Evolutionary conservation across 1,139 yeast genomes (phyloP).

Genomic region (Saccharomyces pastorianus): DNA sequence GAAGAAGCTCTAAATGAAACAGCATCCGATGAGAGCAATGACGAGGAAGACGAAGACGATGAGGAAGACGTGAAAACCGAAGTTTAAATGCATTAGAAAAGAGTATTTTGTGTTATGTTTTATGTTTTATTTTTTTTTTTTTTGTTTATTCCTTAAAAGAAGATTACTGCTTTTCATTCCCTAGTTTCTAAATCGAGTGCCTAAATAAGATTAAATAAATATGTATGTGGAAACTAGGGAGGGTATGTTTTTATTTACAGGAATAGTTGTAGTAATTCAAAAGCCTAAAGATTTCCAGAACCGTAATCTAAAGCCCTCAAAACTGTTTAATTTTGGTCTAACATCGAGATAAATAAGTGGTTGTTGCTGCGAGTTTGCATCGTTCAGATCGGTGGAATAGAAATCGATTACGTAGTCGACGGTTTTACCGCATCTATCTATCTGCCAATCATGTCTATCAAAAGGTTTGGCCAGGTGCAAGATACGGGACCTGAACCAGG

Average conservation of each 20-base stretch:
- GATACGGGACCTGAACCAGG: constrained; percentile 57
- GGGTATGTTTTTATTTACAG: neutral
- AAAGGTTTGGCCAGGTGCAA: constrained; percentile 72
- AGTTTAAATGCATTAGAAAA: neutral
- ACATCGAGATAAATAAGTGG: constrained; percentile 78
- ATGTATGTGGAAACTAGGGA: constrained; percentile 1
- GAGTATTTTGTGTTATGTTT: neutral
- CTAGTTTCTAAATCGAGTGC: neutral
- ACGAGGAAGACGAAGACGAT: constrained; percentile 5
- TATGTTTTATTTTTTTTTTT: neutral
- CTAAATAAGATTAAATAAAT: neutral
- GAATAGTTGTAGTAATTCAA: constrained; percentile 10
- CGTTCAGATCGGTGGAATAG: constrained; percentile 46
- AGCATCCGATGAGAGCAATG: constrained; percentile 4
- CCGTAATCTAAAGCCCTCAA: constrained; percentile 75
- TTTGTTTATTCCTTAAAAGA: neutral
- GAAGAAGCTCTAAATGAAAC: constrained; percentile 3
- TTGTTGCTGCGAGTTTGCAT: constrained; percentile 28
- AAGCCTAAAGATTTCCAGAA: constrained; percentile 49
- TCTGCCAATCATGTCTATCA: constrained; percentile 93
- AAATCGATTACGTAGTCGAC: constrained; percentile 92
- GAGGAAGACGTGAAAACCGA: constrained; percentile 1
- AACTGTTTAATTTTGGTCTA: constrained; percentile 74
- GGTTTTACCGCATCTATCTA: constrained; percentile 77
- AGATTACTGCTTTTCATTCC: neutral